phyloP scores from a whole-genome alignment of 2,329 filamentous ascomycete genomes.

The Fusarium sp. region DNA sequence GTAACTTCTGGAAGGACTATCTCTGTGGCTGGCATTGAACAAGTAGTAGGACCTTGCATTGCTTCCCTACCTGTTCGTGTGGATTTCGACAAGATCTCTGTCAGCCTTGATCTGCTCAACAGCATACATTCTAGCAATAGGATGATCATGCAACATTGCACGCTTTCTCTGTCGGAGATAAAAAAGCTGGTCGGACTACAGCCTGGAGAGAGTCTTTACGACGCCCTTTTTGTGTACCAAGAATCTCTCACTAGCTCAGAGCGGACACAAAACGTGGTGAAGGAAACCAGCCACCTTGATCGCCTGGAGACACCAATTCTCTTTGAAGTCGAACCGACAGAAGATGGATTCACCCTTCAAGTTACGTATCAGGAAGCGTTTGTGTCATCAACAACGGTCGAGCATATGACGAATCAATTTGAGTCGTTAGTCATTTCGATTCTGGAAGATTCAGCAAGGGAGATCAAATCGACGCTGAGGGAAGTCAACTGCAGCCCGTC shows the following conservation, averaged over 20 bases:
- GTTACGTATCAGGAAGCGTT: conserved; percentile 59
- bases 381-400: conserved; percentile 66
- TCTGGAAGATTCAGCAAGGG: conserved; percentile 38
- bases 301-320: conserved; percentile 80
- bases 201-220: conserved; percentile 72
- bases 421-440: conserved; percentile 58
- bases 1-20: conserved; percentile 85
- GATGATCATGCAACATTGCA: conserved; percentile 71
- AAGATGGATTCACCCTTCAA: conserved; percentile 55
- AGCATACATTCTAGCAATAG: conserved; percentile 74
- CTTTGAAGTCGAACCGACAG: conserved; percentile 77
- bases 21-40: conserved; percentile 76
- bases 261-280: conserved; percentile 52
- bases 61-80: conserved; percentile 78
- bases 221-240: conserved; percentile 86
- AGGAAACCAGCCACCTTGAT: conserved; percentile 72
- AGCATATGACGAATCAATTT: conserved; percentile 70
- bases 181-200: conserved; percentile 67
- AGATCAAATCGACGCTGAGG: conserved; percentile 18
- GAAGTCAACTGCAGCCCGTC: conserved; percentile 56
- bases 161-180: conserved; percentile 75
- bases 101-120: conserved; percentile 69
- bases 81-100: conserved; percentile 62
- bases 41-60: conserved; percentile 83
- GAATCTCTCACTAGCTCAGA: conserved; percentile 67